Evolutionary conservation across 805 yeast genomes (phyloP).

Genomic region (Ogataea sp.): DNA sequence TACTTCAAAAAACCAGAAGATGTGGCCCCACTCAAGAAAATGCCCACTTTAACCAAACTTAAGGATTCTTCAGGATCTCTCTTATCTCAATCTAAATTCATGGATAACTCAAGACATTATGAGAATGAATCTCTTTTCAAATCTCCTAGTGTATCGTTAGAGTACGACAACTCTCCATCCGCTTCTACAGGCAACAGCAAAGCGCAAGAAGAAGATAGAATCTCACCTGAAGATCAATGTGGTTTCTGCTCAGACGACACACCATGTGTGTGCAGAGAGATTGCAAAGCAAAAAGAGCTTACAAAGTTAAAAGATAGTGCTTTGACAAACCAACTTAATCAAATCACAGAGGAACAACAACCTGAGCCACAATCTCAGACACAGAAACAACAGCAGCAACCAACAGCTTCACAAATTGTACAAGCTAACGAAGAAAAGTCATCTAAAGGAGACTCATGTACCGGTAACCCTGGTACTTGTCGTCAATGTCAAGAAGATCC

Average conservation of each 20-base stretch:
- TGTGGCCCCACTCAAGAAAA: constrained; percentile 23
- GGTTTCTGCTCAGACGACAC: constrained; percentile 92
- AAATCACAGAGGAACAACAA: neutral
- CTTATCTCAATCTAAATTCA: no score
- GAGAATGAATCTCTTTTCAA: constrained; percentile 17
- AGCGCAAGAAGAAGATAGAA: constrained; percentile 28
- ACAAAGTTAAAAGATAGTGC: constrained; percentile 14
- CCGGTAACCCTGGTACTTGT: constrained; percentile 87
- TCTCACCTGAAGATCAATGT: constrained; percentile 52
- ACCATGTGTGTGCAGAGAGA: constrained; percentile 88
- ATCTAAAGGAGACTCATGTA: constrained; percentile 40
- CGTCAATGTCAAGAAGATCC: constrained; percentile 79
- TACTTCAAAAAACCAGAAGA: constrained; percentile 26
- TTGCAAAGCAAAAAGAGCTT: constrained; percentile 38
- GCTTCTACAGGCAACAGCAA: constrained; percentile 1
- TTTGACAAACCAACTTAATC: constrained; percentile 13
- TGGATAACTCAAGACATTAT: neutral
- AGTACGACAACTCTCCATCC: constrained; percentile 3
- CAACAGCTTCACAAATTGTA: neutral
- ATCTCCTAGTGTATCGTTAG: constrained; percentile 13
- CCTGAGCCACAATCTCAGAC: neutral
- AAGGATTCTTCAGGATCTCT: constrained; percentile 1
- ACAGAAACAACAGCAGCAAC: no score
- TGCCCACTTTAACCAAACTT: constrained; percentile 17
- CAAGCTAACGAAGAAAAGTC: neutral